Conservation (phyloP, 2,329 filamentous ascomycete species). For the Teratosphaeria pseudoeucalypti region DNA sequence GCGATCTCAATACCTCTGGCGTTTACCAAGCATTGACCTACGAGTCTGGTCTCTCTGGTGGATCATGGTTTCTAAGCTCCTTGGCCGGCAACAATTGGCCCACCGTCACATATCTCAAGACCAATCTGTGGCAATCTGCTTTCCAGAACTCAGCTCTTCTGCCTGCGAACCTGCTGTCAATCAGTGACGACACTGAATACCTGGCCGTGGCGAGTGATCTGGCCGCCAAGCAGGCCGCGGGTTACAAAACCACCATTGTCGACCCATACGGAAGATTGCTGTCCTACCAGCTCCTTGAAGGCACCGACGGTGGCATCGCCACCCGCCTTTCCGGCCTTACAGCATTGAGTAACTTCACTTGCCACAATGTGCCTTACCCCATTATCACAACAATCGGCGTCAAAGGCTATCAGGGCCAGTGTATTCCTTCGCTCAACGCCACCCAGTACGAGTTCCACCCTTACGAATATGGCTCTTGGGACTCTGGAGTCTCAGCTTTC, state of each 20-base stretch:
- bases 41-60: slow-evolving; percentile 35
- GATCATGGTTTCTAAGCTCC: slow-evolving; percentile 37
- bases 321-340: slow-evolving; percentile 27
- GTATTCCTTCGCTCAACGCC: slow-evolving; percentile 37
- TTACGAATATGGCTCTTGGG: slow-evolving; percentile 57
- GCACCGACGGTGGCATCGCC: slow-evolving; percentile 28
- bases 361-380: slow-evolving; percentile 33
- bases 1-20: slow-evolving; percentile 29
- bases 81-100: slow-evolving; percentile 38
- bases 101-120: slow-evolving; percentile 31
- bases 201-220: slow-evolving; percentile 25
- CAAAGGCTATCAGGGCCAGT: slow-evolving; percentile 26
- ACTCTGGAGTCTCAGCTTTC: slow-evolving; percentile 50
- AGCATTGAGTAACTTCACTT: slow-evolving; percentile 30
- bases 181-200: slow-evolving; percentile 19
- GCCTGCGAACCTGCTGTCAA: slow-evolving; percentile 24
- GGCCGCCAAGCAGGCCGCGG: slow-evolving; percentile 27
- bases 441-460: slow-evolving; percentile 57
- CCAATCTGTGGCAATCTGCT: slow-evolving; percentile 31
- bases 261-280: slow-evolving; percentile 33
- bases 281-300: slow-evolving; percentile 30
- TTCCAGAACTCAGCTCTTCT: slow-evolving; percentile 30
- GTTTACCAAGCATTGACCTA: slow-evolving; percentile 39
- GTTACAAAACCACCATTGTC: slow-evolving; percentile 31
- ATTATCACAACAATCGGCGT: slow-evolving; percentile 35